These are phyloP conservation scores for Dictyostelium purpureum DNA, from an alignment of 78 protist genomes.

Conservation along the genomic window DNA sequence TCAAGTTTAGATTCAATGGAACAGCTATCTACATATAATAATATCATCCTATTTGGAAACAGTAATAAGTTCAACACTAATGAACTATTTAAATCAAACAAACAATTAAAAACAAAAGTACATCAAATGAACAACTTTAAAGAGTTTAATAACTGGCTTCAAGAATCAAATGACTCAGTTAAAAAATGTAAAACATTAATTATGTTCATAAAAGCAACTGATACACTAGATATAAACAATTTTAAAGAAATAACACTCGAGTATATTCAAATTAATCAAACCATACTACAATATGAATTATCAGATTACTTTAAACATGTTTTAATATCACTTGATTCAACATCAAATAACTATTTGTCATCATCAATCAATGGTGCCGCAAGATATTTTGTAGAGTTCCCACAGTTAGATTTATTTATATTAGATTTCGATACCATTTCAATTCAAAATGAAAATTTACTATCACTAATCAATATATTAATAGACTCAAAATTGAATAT, in stretches of 20 bases:
- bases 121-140: not conserved
- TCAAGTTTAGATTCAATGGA: no score
- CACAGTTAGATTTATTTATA: not conserved
- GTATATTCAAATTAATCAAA: constrained; percentile 49
- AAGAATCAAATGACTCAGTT: not conserved
- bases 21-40: not conserved
- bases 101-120: not conserved
- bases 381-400: not conserved
- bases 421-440: not conserved
- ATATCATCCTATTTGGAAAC: not conserved
- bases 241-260: not conserved
- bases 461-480: not conserved
- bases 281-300: not conserved
- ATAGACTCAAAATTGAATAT: not conserved
- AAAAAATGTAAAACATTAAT: not conserved
- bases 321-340: not conserved
- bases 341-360: not conserved
- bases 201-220: not conserved
- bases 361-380: not conserved
- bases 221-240: not conserved
- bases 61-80: not conserved
- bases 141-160: not conserved
- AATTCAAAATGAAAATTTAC: not conserved
- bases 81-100: not conserved
- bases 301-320: not conserved